Base-by-base conservation (phyloP, 2,329 filamentous ascomycete genomes). In the Anthostomella pinea region DNA sequence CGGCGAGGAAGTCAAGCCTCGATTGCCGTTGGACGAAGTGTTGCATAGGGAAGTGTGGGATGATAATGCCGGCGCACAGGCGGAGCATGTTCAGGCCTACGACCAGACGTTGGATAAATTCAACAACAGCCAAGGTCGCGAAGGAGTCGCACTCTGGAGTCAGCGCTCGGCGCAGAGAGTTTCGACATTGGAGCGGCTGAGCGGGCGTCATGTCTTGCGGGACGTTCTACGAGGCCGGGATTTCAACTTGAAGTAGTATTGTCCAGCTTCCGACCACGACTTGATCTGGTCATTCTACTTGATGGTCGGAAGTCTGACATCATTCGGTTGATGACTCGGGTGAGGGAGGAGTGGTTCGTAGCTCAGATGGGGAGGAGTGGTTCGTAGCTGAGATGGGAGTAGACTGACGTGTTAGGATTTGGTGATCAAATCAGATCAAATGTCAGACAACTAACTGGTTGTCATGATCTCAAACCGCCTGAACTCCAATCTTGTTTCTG, bases 1-100 rank as follows among this genome's bases (percentile, higher is more conserved):
- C 50, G 6, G 50, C 52, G n/a, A n/a, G 16, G 25, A 39, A 5
- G 46, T 59, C 33, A 60, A 59, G 49, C 58, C 58, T 13, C 46
- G 57, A 11, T 38, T 60, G 23, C 36, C 51, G 6, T 43, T 43
- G 22, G 43, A 22, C 16, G 57, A 59, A 39, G 48, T 59, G 7
- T 22, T 60, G 38, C 53, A 56, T 27, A 38, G 28, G 21, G 56
- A 59, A 35, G 51, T 34, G 10, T 60, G 56, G 56, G 31, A 31
- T 24, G 28, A 28, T 3, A 13, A 10, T 9, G 39, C 47, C 25
- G 37, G 32, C 24, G 22, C 22, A 6, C 51, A 53, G 36, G 24
- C 15, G 10, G 30, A 41, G 18, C 48, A 54, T 10, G 27, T 59
- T 2, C 32, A 30, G 4, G 33, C 39, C 19, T 60, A 59, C 21